These are phyloP conservation scores for Aaosphaeria arxii DNA, from an alignment of 2,329 filamentous ascomycete species.

Conservation along the genomic window DNA sequence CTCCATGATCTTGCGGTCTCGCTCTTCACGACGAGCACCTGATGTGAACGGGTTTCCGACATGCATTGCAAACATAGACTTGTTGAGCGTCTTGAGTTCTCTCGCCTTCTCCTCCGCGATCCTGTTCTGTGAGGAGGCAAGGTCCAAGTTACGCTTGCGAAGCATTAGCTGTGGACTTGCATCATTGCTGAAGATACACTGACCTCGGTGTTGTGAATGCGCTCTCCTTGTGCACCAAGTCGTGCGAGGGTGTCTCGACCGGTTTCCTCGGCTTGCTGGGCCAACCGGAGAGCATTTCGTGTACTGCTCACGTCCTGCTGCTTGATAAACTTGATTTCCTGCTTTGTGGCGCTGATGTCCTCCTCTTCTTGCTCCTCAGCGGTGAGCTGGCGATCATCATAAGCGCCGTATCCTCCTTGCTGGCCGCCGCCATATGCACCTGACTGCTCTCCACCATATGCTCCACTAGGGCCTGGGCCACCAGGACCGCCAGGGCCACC, in stretches of 20 bases:
- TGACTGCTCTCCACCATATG: slow-evolving; percentile 19
- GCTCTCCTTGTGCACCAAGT: slow-evolving; percentile 33
- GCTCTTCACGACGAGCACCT: slow-evolving; percentile 44
- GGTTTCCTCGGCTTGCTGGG: slow-evolving; percentile 67
- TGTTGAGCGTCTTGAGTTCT: slow-evolving; percentile 81
- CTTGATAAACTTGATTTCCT: slow-evolving; percentile 59
- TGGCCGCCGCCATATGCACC: slow-evolving; percentile 16
- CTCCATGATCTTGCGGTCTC: slow-evolving; percentile 65
- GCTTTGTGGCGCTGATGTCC: slow-evolving; percentile 56
- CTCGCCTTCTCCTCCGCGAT: slow-evolving; percentile 76
- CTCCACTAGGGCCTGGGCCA: slow-evolving; percentile 19
- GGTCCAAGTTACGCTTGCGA: slow-evolving; percentile 72
- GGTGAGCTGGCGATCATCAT: slow-evolving; percentile 74
- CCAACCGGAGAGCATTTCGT: slow-evolving; percentile 65
- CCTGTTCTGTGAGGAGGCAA: slow-evolving; percentile 73
- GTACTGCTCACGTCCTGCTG: slow-evolving; percentile 73
- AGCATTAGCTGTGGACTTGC: slow-evolving; percentile 27
- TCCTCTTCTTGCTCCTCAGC: slow-evolving; percentile 63
- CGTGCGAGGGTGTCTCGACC: slow-evolving; percentile 47
- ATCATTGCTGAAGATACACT: background rate
- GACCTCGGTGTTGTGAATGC: slow-evolving; percentile 1
- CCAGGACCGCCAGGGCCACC: slow-evolving; percentile 16
- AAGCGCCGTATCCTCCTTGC: slow-evolving; percentile 44
- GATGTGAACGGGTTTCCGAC: slow-evolving; percentile 64
- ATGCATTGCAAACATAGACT: slow-evolving; percentile 86